A percentile compares a stretch with the other conserved stretches of the same genome.
phyloP scores from a whole-genome alignment of 768 basidiomycete genomes.

The Porphyrellus cyaneotinctus region DNA sequence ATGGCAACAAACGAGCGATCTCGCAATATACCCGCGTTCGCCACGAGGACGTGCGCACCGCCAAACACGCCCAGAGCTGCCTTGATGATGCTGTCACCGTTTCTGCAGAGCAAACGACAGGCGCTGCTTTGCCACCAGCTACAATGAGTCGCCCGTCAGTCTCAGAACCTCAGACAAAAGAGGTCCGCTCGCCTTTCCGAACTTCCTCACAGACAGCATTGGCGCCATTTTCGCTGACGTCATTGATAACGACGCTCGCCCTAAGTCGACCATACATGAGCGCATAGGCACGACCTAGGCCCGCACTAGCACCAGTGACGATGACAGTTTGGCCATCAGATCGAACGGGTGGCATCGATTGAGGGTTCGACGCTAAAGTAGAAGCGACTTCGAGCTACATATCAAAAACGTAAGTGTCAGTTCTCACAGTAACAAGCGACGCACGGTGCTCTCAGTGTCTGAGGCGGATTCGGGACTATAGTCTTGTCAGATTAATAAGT shows the following conservation, averaged over 20 bases:
- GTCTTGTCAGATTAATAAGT: constrained; percentile 4
- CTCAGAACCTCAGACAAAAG: background rate
- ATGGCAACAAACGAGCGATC: constrained; percentile 91
- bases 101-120: constrained; percentile 84
- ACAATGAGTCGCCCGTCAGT: background rate
- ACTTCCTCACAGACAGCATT: constrained; percentile 85
- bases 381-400: constrained; percentile 66
- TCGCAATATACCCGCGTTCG: constrained; percentile 91
- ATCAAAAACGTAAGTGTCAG: constrained; percentile 19
- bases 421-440: constrained; percentile 11
- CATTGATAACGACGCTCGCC: constrained; percentile 97
- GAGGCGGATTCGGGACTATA: constrained; percentile 59
- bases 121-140: constrained; percentile 87
- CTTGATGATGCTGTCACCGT: constrained; percentile 87
- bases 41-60: constrained; percentile 78
- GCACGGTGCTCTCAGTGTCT: constrained; percentile 59
- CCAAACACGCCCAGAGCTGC: constrained; percentile 85
- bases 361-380: constrained; percentile 60
- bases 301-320: constrained; percentile 92
- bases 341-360: constrained; percentile 64
- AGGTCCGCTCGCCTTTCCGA: constrained; percentile 51
- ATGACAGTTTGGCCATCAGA: constrained; percentile 91
- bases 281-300: constrained; percentile 89
- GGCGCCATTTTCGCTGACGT: constrained; percentile 84
- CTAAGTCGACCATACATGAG: constrained; percentile 88